These are phyloP conservation scores for Apiospora saccharicola DNA, from an alignment of 2,329 filamentous ascomycete species.

Conservation along the genomic window DNA sequence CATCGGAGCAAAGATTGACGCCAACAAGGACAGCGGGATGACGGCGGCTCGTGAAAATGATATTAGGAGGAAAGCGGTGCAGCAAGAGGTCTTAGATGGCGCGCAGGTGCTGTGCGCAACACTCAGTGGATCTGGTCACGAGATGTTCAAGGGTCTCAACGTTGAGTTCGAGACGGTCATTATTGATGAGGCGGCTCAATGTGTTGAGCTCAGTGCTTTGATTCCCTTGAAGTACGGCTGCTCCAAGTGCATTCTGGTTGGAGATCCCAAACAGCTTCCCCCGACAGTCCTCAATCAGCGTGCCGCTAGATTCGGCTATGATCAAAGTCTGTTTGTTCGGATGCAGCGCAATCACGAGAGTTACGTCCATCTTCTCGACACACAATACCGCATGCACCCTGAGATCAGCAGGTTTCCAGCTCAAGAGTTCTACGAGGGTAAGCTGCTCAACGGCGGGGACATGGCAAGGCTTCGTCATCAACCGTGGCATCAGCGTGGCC, in stretches of 20 bases:
- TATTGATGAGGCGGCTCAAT: slow-evolving; percentile 97
- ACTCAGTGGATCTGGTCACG: slow-evolving; percentile 92
- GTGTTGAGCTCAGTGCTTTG: slow-evolving; percentile 93
- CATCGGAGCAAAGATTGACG: slow-evolving; percentile 85
- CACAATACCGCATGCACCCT: slow-evolving; percentile 99
- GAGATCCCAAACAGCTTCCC: slow-evolving; percentile 96
- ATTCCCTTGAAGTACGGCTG: slow-evolving; percentile 98
- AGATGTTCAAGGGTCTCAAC: slow-evolving; percentile 93
- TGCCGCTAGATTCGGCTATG: slow-evolving; percentile 90
- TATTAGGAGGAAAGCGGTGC: slow-evolving; percentile 80
- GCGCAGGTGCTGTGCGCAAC: slow-evolving; percentile 96
- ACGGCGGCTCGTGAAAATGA: slow-evolving; percentile 84
- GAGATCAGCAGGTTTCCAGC: slow-evolving; percentile 94
- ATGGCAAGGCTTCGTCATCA: slow-evolving; percentile 80
- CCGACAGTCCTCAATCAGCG: slow-evolving; percentile 95
- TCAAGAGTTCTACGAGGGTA: slow-evolving; percentile 88
- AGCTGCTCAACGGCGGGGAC: slow-evolving; percentile 81
- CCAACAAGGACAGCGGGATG: slow-evolving; percentile 84
- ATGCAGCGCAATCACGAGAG: slow-evolving; percentile 94
- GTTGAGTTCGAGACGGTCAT: slow-evolving; percentile 99
- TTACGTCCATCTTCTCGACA: slow-evolving; percentile 93
- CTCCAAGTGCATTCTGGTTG: slow-evolving; percentile 94
- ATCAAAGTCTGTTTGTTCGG: slow-evolving; percentile 96
- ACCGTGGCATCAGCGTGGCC: slow-evolving; percentile 83
- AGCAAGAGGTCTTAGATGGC: slow-evolving; percentile 89